phyloP scores from a whole-genome alignment of 169 alveolate genomes.

The Hepatocystis sp. region DNA sequence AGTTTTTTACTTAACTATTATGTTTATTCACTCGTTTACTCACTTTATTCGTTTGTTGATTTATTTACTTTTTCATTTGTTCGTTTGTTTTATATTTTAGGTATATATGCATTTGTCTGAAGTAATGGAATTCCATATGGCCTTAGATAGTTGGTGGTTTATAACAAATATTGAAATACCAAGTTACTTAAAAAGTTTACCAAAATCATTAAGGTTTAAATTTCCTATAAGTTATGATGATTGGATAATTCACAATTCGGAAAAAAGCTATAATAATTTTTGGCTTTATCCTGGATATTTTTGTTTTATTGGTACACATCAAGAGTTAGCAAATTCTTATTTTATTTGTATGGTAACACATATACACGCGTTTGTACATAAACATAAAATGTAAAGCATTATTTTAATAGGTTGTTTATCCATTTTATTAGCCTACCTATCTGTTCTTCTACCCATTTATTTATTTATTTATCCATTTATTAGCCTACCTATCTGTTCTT shows the following conservation, averaged over 20 bases:
- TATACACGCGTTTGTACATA: too few species aligned
- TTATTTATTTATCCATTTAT: not conserved
- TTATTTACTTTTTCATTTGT: constrained; percentile 17
- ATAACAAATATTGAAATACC: constrained; percentile 81
- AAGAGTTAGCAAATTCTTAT: constrained; percentile 82
- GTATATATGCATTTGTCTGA: constrained; percentile 83
- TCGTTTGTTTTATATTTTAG: constrained; percentile 6
- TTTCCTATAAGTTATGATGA: constrained; percentile 77
- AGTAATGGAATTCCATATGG: constrained; percentile 83
- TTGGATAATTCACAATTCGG: constrained; percentile 76
- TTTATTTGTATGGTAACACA: constrained; percentile 80
- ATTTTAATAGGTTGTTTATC: constrained; percentile 72
- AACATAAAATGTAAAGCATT: too few species aligned
- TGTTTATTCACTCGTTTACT: constrained; percentile 38
- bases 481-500: too few species aligned
- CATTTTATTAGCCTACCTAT: too few species aligned
- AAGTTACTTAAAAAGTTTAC: constrained; percentile 53
- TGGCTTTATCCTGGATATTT: constrained; percentile 86
- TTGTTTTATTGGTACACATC: constrained; percentile 83
- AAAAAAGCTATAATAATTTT: constrained; percentile 65
- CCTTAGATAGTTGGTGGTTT: constrained; percentile 88
- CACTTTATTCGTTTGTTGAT: too few species aligned
- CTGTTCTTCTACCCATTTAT: not conserved
- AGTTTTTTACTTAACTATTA: not conserved
- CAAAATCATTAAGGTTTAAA: constrained; percentile 80